Percentiles rank a stretch among this genome's conserved stretches.
Evolutionary conservation across 139 green algal genomes (phyloP).

Genomic region (Closterium sp.): DNA sequence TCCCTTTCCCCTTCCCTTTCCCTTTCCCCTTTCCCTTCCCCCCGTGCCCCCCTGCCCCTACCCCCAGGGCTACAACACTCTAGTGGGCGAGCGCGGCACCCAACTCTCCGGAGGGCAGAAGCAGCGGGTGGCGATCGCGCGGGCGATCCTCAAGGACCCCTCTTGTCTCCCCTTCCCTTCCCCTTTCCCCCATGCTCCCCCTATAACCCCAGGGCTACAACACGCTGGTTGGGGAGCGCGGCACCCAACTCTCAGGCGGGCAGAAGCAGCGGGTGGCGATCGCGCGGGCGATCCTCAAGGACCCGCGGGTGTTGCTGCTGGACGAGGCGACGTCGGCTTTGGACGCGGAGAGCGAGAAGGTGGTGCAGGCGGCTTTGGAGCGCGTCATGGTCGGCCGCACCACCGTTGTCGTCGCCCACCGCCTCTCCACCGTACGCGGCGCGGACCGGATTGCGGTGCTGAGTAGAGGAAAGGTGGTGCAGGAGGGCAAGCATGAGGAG

Average conservation of each 20-base stretch:
- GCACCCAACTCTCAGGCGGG: conserved; percentile 70
- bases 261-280: conserved; percentile 93
- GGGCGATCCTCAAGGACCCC: too few relatives aligned
- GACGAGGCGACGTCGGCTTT: conserved; percentile 86
- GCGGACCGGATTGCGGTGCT: conserved; percentile 51
- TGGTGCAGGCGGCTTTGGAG: conserved; percentile 52
- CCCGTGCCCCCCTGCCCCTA: not conserved
- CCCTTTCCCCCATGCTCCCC: too few relatives aligned
- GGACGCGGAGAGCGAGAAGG: conserved; percentile 71
- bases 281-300: conserved; percentile 79
- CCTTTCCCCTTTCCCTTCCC: not conserved
- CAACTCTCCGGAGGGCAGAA: too few relatives aligned
- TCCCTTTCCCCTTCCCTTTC: conserved; percentile 31
- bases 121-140: too few relatives aligned
- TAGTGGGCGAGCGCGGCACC: not conserved
- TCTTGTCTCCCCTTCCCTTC: too few relatives aligned
- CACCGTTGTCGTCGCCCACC: conserved; percentile 52
- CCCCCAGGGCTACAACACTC: not conserved
- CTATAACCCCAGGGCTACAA: conserved; percentile 25
- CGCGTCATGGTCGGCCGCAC: conserved; percentile 41
- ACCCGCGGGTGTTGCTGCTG: conserved; percentile 79
- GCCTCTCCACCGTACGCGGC: conserved; percentile 44
- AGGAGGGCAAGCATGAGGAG: conserved; percentile 58
- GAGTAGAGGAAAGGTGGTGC: conserved; percentile 9
- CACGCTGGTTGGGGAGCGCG: conserved; percentile 50